These are phyloP conservation scores for Apiotrichum gamsii DNA, from an alignment of 1,284 basidiomycete species.

Conservation along the genomic window DNA sequence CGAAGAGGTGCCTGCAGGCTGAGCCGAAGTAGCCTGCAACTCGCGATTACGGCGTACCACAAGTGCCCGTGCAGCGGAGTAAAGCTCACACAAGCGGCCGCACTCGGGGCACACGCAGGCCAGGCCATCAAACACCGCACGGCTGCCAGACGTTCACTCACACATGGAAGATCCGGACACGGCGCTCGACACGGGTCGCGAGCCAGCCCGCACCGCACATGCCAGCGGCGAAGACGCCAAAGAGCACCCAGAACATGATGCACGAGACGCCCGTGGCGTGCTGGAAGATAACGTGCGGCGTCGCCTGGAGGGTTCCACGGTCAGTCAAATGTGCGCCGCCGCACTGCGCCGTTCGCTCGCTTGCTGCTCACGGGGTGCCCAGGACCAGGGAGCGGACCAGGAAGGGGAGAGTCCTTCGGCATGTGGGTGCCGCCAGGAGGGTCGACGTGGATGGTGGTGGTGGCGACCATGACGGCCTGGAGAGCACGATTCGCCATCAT, in stretches of 20 bases:
- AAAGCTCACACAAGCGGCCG: too few relatives aligned
- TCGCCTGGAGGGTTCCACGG: too few relatives aligned
- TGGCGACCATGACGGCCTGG: not conserved
- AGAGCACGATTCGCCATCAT: too few relatives aligned
- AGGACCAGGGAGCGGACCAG: too few relatives aligned
- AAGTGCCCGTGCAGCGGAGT: too few relatives aligned
- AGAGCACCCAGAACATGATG: constrained; percentile 35
- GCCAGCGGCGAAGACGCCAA: constrained; percentile 32
- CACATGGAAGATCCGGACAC: constrained; percentile 39
- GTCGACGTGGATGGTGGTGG: not conserved
- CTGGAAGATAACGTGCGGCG: too few relatives aligned
- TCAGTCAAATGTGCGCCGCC: too few relatives aligned
- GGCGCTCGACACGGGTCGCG: constrained; percentile 31
- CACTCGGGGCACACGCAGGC: too few relatives aligned
- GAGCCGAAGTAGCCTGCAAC: not conserved
- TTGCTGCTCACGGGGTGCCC: too few relatives aligned
- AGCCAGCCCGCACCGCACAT: constrained; percentile 29
- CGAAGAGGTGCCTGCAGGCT: too few relatives aligned
- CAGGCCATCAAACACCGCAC: too few relatives aligned
- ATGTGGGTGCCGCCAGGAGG: not conserved
- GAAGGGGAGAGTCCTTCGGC: not conserved
- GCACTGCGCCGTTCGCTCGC: too few relatives aligned
- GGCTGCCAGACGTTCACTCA: constrained; percentile 20
- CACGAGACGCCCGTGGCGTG: not conserved
- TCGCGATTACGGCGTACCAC: not conserved